Evolutionary conservation across 108 stramenopile genomes (phyloP), one percentile per base, ranked within the genome.

Genomic region (Cyclostephanos tholiformis): DNA sequence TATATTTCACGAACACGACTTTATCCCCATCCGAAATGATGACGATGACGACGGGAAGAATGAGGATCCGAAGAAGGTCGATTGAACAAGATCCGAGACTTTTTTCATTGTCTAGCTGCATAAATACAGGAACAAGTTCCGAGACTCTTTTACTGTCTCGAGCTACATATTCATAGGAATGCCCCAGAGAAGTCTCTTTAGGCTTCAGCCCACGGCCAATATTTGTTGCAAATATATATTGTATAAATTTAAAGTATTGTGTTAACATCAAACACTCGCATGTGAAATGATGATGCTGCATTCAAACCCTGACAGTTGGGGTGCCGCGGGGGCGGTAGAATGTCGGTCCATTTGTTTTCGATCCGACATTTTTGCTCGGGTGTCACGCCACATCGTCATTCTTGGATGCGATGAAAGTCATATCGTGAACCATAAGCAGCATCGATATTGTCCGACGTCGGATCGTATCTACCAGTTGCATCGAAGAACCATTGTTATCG

Each of bases 241-340:
- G 14, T 16, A 4, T 46, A 46, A 17, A 46, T 41, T 46, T 0
- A 46, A 46, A 3, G 14, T 46, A 3, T 41, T 41, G 9, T 4
- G 4, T 9, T 41, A 41, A 1, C 41, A 41, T 12, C 9, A 46
- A 46, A 14, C 16, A 46, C 12, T 17, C 14, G 41, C 11, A 41
- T 7, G 41, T 7, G 8, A 7, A 9, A 16, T 52, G 23, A 5
- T 52, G 19, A 5, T 52, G 23, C 52, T 52, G 4, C 20, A n/a
- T 26, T 23, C 55, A 51, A 25, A 50, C 35, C 48, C 9, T 58
- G n/a, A 48, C 26, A 1, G 62, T 39, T 52, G 62, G 58, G 4
- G 57, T 67, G 11, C 74, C 57, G 8, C 26, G 66, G 0, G 57
- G 74, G 16, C 67, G 74, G 74, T 59, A 41, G 66, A 75, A 50